phyloP scores from a whole-genome alignment of 2,329 filamentous ascomycete species.

The Fusarium zealandicum region DNA sequence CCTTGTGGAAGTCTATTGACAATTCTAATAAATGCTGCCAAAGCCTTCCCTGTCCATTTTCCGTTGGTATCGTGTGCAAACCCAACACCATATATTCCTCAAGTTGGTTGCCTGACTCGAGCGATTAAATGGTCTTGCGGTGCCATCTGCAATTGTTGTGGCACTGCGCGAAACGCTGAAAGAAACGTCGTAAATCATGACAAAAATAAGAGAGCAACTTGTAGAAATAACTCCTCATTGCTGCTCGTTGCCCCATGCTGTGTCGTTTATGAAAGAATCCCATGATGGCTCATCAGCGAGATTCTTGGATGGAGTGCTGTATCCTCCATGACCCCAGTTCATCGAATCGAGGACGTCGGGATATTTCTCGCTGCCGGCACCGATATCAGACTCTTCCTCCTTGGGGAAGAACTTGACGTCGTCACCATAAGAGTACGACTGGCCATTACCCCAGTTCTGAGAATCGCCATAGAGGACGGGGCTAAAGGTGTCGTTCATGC shows the following conservation, averaged over 20 bases:
- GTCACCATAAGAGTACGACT: conserved; percentile 10
- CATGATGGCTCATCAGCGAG: conserved; percentile 43
- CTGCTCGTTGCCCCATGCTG: conserved; percentile 33
- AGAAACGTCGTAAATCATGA: conserved; percentile 30
- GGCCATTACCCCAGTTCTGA: conserved; percentile 10
- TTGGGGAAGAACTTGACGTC: conserved; percentile 22
- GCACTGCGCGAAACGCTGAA: not conserved
- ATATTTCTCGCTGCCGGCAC: conserved; percentile 12
- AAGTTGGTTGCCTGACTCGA: not conserved
- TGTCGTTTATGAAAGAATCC: conserved; percentile 45
- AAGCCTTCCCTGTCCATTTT: conserved; percentile 19
- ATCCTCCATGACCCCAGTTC: conserved; percentile 12
- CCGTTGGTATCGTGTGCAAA: conserved; percentile 4
- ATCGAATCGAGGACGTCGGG: conserved; percentile 15
- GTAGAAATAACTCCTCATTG: conserved; percentile 2
- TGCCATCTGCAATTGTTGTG: conserved; percentile 3
- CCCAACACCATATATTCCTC: conserved; percentile 7
- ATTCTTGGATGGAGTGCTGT: conserved; percentile 15
- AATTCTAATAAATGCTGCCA: conserved; percentile 32
- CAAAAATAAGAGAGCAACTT: not conserved
- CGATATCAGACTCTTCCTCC: conserved; percentile 11
- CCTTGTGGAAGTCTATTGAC: conserved; percentile 17
- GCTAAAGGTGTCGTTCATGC: conserved; percentile 17
- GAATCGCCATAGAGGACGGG: conserved; percentile 14
- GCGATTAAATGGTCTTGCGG: conserved; percentile 1